Evolutionary conservation across 768 basidiomycete species (phyloP).

Genomic region (Infundibulicybe gibba): DNA sequence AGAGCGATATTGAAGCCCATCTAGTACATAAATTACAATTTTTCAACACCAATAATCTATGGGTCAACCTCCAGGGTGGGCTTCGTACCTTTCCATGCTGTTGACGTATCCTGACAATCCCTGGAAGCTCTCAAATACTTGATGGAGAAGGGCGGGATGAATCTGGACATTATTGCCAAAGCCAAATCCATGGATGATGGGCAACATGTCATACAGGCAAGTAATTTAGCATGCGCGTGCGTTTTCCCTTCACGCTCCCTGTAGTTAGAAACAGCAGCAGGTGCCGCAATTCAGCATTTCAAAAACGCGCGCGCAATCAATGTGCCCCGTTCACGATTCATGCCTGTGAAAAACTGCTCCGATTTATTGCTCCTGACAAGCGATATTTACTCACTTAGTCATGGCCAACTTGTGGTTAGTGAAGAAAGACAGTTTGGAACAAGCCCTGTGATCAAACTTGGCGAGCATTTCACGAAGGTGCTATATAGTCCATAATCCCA

Average conservation of each 20-base stretch:
- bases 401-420: conserved; percentile 89
- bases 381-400: conserved; percentile 86
- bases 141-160: conserved; percentile 83
- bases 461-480: conserved; percentile 96
- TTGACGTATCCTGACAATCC: neutral
- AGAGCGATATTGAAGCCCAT: too few species aligned
- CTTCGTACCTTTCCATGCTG: too few species aligned
- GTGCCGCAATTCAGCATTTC: conserved; percentile 94
- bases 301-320: conserved; percentile 90
- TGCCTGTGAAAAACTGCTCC: conserved; percentile 88
- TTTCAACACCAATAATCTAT: conserved; percentile 85
- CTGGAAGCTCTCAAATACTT: conserved; percentile 77
- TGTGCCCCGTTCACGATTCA: conserved; percentile 91
- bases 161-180: conserved; percentile 95
- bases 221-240: too few species aligned
- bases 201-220: conserved; percentile 74
- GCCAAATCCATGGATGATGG: conserved; percentile 86
- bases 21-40: conserved; percentile 88
- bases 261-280: conserved; percentile 86
- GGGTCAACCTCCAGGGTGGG: conserved; percentile 75
- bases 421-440: conserved; percentile 78
- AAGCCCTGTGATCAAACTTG: conserved; percentile 95
- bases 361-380: conserved; percentile 87
- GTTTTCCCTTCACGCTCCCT: conserved; percentile 2
- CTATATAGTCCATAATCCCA: neutral